A percentile compares a stretch with the other conserved stretches of the same genome.
These are phyloP conservation scores for Lentinula boryana DNA, from an alignment of 768 basidiomycete species.

Conservation along the genomic window DNA sequence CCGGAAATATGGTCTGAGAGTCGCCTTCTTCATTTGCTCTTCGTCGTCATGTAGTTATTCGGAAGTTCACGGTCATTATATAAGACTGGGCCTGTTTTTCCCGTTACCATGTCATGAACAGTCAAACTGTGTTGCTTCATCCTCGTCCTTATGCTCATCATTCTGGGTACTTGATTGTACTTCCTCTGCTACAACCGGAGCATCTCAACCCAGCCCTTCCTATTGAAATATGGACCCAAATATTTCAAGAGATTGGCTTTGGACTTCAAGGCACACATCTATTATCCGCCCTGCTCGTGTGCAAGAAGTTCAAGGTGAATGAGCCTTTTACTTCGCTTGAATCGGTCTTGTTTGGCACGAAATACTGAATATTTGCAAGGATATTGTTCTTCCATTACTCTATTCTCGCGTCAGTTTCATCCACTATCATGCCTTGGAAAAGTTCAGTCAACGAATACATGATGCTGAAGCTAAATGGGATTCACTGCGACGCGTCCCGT, in stretches of 20 bases:
- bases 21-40: no score
- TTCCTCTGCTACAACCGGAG: slow-evolving; percentile 60
- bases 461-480: slow-evolving; percentile 79
- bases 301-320: slow-evolving; percentile 41
- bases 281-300: slow-evolving; percentile 34
- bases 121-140: slow-evolving; percentile 33
- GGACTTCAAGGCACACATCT: slow-evolving; percentile 17
- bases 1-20: no score
- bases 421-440: slow-evolving; percentile 39
- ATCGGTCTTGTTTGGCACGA: background rate
- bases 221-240: slow-evolving; percentile 62
- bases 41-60: background rate
- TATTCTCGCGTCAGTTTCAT: slow-evolving; percentile 49
- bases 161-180: slow-evolving; percentile 55
- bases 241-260: slow-evolving; percentile 36
- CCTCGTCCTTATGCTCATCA: slow-evolving; percentile 61
- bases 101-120: slow-evolving; percentile 1
- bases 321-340: background rate
- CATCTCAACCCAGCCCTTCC: slow-evolving; percentile 53
- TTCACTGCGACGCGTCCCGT: slow-evolving; percentile 79
- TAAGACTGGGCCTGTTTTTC: background rate
- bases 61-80: background rate
- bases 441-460: slow-evolving; percentile 53
- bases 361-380: slow-evolving; percentile 29
- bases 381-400: slow-evolving; percentile 58